phyloP scores from a whole-genome alignment of 257 asterid genomes.

The Salvia hispanica region DNA sequence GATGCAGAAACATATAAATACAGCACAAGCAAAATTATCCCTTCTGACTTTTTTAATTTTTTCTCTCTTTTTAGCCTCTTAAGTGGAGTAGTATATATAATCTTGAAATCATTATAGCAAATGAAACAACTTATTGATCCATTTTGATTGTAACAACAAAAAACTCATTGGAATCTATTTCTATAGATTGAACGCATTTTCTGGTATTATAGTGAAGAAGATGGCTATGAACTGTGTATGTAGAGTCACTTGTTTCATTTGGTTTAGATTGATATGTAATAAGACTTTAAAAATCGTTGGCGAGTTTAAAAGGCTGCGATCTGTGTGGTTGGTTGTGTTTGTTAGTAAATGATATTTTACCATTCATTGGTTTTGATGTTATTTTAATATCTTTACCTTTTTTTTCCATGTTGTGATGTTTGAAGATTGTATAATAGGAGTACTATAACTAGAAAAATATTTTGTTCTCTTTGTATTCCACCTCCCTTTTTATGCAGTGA shows the following conservation, averaged over 20 bases:
- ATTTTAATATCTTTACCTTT: not conserved
- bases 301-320: not conserved
- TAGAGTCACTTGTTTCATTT: slow-evolving; percentile 12
- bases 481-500: too few species aligned
- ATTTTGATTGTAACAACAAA: too few species aligned
- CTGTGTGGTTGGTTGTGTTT: not conserved
- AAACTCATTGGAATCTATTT: not conserved
- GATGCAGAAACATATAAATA: not conserved
- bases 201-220: too few species aligned
- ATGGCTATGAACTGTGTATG: not conserved
- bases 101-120: not conserved
- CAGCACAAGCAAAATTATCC: not conserved
- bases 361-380: not conserved
- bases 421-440: not conserved
- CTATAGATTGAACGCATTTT: not conserved
- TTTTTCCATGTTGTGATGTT: not conserved
- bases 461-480: too few species aligned
- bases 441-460: too few species aligned
- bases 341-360: not conserved
- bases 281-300: not conserved
- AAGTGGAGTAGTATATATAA: not conserved
- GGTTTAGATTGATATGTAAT: not conserved
- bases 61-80: not conserved
- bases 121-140: not conserved
- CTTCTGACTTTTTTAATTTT: not conserved